Base-by-base conservation (phyloP, 2,329 filamentous ascomycete genomes). In the Epicoccum nigrum region DNA sequence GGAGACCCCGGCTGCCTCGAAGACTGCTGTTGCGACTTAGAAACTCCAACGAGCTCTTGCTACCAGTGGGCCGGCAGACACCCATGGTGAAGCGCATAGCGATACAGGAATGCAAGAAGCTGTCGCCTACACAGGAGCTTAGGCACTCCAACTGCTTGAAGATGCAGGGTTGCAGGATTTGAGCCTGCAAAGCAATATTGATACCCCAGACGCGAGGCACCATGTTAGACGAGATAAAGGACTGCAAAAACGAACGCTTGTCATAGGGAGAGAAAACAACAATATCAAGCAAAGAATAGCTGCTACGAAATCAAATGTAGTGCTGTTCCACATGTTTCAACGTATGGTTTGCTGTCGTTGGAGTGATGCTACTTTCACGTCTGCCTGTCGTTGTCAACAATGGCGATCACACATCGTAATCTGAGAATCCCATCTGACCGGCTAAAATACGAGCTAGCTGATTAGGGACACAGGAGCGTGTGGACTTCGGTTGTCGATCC, bases 1-100 rank as follows among this genome's bases (percentile, higher is more conserved):
- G 55, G 63, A 68, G 30, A 68, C 62, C 12, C 62, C 65, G 0
- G 63, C 40, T n/a, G 15, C 12, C 1, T 13, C 31, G 1, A 54
- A 49, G 19, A 8, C 45, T 4, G 23, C 32, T 13, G 43, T 47
- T 47, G 43, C 49, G 28, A 39, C 27, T 52, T 52, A 52, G 49
- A 52, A 28, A 38, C 37, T 52, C 28, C 38, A 32, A 47, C 39
- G 28, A 33, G 20, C 19, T 13, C 13, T 39, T 16, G 17, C n/a
- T 16, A 21, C 9, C 9, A 28, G 31, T 8, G 21, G 12, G n/a
- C 27, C 7, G 2, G 16, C 30, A 16, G 27, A 40, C 21, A 21
- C 21, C 3, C 23, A 15, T 3, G 4, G 16, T 13, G 15, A 13
- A 9, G 16, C 33, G 38, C 25, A 5, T n/a, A 9, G 4, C 7